phyloP scores from a whole-genome alignment of 1,284 basidiomycete genomes.

The Chalciporus piperatoides region DNA sequence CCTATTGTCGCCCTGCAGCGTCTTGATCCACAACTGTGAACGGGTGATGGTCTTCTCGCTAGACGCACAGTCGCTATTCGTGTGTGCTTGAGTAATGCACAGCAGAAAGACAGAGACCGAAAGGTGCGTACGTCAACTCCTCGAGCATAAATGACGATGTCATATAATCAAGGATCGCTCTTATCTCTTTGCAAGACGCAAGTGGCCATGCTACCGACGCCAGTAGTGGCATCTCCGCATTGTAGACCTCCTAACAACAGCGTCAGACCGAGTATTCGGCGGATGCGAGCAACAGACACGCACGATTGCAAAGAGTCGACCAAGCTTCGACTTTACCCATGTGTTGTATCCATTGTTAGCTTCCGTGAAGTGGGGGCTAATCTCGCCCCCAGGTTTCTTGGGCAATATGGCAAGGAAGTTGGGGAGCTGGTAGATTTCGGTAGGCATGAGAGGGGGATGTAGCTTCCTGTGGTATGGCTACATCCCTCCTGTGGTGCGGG shows the following conservation, averaged over 20 bases:
- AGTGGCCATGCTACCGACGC: constrained; percentile 27
- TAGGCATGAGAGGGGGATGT: constrained; percentile 14
- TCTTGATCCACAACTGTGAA: constrained; percentile 26
- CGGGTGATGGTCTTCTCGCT: constrained; percentile 14
- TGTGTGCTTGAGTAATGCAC: neutral
- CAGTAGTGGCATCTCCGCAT: constrained; percentile 30
- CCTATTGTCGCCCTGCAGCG: constrained; percentile 19
- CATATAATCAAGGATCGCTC: constrained; percentile 31
- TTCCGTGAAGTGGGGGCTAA: constrained; percentile 26
- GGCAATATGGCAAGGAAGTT: constrained; percentile 26
- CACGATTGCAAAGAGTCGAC: constrained; percentile 24
- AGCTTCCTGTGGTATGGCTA: no score
- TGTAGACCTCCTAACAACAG: constrained; percentile 25
- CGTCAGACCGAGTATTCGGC: neutral
- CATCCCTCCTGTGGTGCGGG: no score
- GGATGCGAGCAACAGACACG: constrained; percentile 2
- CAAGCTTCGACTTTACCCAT: constrained; percentile 27
- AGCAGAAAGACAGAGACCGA: neutral
- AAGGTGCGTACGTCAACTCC: constrained; percentile 26
- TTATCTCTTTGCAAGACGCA: constrained; percentile 23
- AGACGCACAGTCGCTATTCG: constrained; percentile 23
- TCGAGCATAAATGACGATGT: constrained; percentile 34
- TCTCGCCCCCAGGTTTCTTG: constrained; percentile 28
- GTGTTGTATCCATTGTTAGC: constrained; percentile 23
- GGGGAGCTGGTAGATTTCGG: constrained; percentile 23